These are phyloP conservation scores for Rubia peregrina DNA, from an alignment of 305 asterid genomes.

Conservation along the genomic window DNA sequence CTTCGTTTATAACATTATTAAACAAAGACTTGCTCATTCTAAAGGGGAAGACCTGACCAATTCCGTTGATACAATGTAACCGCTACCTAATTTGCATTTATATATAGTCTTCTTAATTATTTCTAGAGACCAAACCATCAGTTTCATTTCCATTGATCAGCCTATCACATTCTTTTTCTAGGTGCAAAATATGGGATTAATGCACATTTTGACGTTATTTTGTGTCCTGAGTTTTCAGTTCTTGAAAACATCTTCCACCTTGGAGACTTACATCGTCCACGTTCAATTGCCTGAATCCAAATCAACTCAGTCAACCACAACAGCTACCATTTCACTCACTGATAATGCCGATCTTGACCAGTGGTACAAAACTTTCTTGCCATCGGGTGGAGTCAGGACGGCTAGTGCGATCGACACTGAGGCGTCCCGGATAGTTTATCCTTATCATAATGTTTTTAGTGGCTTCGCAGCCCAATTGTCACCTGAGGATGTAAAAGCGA, in stretches of 20 bases:
- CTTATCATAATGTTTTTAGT: constrained; percentile 36
- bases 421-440: neutral
- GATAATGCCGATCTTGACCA: neutral
- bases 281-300: neutral
- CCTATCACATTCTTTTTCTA: neutral
- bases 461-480: constrained; percentile 46
- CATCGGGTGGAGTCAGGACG: neutral
- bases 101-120: neutral
- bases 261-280: neutral
- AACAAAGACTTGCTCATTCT: neutral
- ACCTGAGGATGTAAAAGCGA: constrained; percentile 21
- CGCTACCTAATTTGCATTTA: constrained; percentile 4
- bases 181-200: neutral
- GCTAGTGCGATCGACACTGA: neutral
- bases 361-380: constrained; percentile 3
- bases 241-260: neutral
- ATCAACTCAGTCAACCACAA: neutral
- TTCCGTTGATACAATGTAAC: too few relatives aligned
- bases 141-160: neutral
- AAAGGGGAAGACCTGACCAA: neutral
- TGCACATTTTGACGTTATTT: neutral
- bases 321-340: neutral
- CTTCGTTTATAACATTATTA: neutral
- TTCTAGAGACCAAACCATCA: neutral
- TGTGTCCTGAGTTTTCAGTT: neutral